phyloP scores from a whole-genome alignment of 1,284 basidiomycete genomes.

The Cutaneotrichosporon daszewskae region DNA sequence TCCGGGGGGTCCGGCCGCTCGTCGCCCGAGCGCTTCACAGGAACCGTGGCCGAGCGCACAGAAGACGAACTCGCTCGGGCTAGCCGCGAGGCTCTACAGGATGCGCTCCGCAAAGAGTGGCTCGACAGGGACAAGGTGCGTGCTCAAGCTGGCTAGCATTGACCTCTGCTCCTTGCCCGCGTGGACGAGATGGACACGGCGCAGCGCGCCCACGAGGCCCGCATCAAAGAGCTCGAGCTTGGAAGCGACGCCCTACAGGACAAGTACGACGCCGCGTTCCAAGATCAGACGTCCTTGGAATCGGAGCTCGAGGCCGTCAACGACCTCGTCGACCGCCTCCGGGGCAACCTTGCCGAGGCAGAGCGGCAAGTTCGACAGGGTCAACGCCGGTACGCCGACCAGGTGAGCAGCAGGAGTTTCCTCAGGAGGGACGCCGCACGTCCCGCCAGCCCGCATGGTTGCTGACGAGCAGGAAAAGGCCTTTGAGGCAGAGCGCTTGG shows the following conservation, averaged over 20 bases:
- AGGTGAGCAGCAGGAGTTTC: slow-evolving; percentile 29
- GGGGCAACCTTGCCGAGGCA: slow-evolving; percentile 24
- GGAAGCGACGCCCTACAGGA: slow-evolving; percentile 16
- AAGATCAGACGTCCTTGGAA: slow-evolving; percentile 39
- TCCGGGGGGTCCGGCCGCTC: not conserved
- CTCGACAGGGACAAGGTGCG: slow-evolving; percentile 30
- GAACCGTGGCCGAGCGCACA: slow-evolving; percentile 24
- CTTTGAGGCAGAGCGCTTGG: slow-evolving; percentile 42
- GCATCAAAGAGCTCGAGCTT: slow-evolving; percentile 1
- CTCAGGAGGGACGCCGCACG: no score
- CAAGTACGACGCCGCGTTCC: slow-evolving; percentile 28
- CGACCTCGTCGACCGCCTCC: slow-evolving; percentile 32
- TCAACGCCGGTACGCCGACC: slow-evolving; percentile 34
- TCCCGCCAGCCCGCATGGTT: not conserved
- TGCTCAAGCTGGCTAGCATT: slow-evolving; percentile 2
- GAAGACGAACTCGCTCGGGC: slow-evolving; percentile 31
- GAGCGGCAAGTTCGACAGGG: slow-evolving; percentile 31
- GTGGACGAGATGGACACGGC: slow-evolving; percentile 13
- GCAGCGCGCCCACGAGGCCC: not conserved
- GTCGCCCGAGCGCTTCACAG: slow-evolving; percentile 9
- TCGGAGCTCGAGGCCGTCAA: slow-evolving; percentile 37
- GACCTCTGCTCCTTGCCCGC: slow-evolving; percentile 9
- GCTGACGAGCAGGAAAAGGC: slow-evolving; percentile 33
- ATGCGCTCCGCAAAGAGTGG: slow-evolving; percentile 33
- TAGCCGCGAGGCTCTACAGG: slow-evolving; percentile 25